phyloP scores from a whole-genome alignment of 106 monocot genomes.

The Alisma plantagoaquatica region DNA sequence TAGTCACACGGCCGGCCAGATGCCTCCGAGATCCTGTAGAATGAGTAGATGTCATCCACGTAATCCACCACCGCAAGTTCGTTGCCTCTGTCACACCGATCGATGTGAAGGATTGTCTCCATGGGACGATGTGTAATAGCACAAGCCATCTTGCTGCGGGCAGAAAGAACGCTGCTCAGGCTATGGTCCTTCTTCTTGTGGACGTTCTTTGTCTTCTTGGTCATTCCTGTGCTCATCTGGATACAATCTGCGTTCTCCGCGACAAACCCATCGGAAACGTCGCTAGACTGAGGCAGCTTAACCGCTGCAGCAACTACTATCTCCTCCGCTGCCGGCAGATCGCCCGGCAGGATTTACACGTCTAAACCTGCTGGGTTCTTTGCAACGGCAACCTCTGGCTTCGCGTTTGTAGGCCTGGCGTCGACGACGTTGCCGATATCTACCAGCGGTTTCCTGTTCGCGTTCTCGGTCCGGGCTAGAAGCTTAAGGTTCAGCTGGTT shows the following conservation, averaged over 20 bases:
- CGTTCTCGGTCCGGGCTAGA: too few species aligned
- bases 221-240: too few species aligned
- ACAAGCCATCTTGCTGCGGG: slow-evolving; percentile 15
- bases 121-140: too few species aligned
- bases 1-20: too few species aligned
- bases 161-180: slow-evolving; percentile 7
- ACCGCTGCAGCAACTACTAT: too few species aligned
- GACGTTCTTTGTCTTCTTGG: background rate
- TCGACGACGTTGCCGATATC: slow-evolving; percentile 41
- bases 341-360: too few species aligned
- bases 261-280: too few species aligned
- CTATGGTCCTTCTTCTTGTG: slow-evolving; percentile 13
- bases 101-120: slow-evolving; percentile 37
- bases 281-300: too few species aligned
- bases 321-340: too few species aligned
- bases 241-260: too few species aligned
- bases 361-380: slow-evolving; percentile 17
- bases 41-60: slow-evolving; percentile 51
- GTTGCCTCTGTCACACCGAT: slow-evolving; percentile 38
- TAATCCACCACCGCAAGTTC: slow-evolving; percentile 60
- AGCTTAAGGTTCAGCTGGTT: too few species aligned
- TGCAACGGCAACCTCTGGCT: slow-evolving; percentile 7
- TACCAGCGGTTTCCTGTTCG: slow-evolving; percentile 30
- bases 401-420: slow-evolving; percentile 4
- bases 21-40: slow-evolving; percentile 36